Base-by-base conservation (phyloP, 192 early-diverging fungal species). In the Backusella tarrabulga region DNA sequence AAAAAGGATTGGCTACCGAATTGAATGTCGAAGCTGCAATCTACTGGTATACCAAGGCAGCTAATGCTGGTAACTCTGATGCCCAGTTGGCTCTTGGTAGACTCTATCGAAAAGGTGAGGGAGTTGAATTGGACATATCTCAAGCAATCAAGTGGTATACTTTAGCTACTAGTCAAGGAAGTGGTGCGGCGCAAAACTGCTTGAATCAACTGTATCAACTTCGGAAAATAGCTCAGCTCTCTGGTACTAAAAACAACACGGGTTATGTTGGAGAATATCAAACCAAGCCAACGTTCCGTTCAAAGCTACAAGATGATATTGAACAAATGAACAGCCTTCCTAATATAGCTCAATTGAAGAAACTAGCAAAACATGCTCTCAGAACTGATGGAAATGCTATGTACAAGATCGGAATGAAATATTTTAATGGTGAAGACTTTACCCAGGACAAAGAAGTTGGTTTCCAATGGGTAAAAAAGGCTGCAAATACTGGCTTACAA, bases 41-140 rank as follows among this genome's bases (percentile, higher is more conserved):
- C 2, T 56, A 56, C n/a, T 56, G 54, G 54, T 56, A 56, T 3
- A 26, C 21, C 1, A 56, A 23, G n/a, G 54, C 54, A 1, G 54
- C 54, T 11, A 56, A 56, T 2, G 19, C n/a, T 23, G 54, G 54
- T 11, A n/a, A 56, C 2, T 56, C 54, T 1, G 21, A 23, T 56
- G n/a, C 54, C 9, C 54, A 56, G 54, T 26, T 56, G n/a, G 26
- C n/a, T 21, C 54, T 56, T 56, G 54, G 54, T 21, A 56, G 0
- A 56, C 19, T 56, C 2, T 56, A 56, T 56, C 54, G 54, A 21
- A 56, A 56, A 56, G 54, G 54, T 0, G 8, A 56, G 0, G 6
- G n/a, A 2, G 2, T 26, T 11, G 19, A n/a, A 0, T 0, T 2
- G 0, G 1, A 26, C 0, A n/a, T 26, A 2, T 56, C 8, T 11